phyloP scores from a whole-genome alignment of 1,139 yeast species.

The Suhomyces wounanorum region DNA sequence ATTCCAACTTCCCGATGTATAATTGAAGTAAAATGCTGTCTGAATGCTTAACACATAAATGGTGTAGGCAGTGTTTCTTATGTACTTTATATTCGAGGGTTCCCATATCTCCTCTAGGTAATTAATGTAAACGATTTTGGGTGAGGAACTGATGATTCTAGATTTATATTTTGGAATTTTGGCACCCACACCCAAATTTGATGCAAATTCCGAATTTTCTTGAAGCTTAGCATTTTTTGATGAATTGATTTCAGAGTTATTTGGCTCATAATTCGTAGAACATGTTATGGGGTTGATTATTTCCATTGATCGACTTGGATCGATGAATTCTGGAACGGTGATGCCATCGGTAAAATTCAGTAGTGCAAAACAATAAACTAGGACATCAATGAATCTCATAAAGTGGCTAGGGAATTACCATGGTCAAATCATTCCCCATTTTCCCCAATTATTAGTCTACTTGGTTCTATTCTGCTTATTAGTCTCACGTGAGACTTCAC shows the following conservation, averaged over 20 bases:
- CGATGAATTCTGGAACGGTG: background rate
- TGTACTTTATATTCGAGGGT: background rate
- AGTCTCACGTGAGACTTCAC: background rate
- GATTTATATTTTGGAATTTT: background rate
- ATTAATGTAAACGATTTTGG: background rate
- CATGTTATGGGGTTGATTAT: no score
- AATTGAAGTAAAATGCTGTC: slow-evolving; percentile 20
- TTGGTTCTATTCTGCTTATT: background rate
- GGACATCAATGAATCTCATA: background rate
- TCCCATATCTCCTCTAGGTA: slow-evolving; percentile 1
- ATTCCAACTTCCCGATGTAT: slow-evolving; percentile 19
- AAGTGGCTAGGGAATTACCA: background rate
- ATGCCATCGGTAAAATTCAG: background rate
- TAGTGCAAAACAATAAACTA: background rate
- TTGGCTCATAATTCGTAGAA: no score
- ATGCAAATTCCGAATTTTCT: background rate
- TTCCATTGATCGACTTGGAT: background rate
- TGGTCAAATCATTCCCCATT: background rate
- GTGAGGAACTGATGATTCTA: background rate
- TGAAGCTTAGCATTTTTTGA: no score
- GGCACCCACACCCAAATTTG: background rate
- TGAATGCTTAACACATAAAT: slow-evolving; percentile 17
- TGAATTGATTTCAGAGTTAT: no score
- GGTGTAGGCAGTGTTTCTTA: slow-evolving; percentile 14
- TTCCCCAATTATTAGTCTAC: background rate